phyloP scores from a whole-genome alignment of 2,329 filamentous ascomycete genomes.

The Endothia cerciana region DNA sequence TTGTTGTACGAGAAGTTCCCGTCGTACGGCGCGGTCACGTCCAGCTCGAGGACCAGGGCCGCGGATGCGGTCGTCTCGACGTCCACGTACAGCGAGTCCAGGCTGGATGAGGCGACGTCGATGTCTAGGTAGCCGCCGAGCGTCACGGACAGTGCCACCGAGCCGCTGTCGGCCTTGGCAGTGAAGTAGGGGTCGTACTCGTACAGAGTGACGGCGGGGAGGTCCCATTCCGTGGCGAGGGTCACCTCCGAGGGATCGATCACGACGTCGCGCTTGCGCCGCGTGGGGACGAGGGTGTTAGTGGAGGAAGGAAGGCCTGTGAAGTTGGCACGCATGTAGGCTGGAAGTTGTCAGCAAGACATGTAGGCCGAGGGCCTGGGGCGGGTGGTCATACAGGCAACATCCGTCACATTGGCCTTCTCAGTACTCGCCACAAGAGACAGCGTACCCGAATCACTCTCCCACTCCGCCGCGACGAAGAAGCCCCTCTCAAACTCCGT shows the following conservation, averaged over 20 bases:
- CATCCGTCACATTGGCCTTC: slow-evolving; percentile 13
- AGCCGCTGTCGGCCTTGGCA: slow-evolving; percentile 40
- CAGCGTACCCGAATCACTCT: background rate
- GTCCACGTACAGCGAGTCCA: slow-evolving; percentile 46
- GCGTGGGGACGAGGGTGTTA: slow-evolving; percentile 1
- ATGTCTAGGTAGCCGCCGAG: slow-evolving; percentile 49
- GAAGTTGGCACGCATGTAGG: slow-evolving; percentile 24
- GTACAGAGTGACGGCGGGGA: slow-evolving; percentile 18
- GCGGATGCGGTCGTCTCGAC: slow-evolving; percentile 45
- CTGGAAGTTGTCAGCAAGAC: background rate
- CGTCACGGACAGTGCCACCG: slow-evolving; percentile 42
- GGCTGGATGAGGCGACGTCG: slow-evolving; percentile 40
- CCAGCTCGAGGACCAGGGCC: slow-evolving; percentile 41
- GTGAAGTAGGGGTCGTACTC: slow-evolving; percentile 37
- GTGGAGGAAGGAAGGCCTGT: slow-evolving; percentile 16
- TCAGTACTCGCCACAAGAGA: slow-evolving; percentile 15
- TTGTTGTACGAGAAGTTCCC: slow-evolving; percentile 42
- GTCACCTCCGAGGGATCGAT: slow-evolving; percentile 15
- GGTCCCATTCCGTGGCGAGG: slow-evolving; percentile 15
- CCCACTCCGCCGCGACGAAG: slow-evolving; percentile 19
- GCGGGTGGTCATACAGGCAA: slow-evolving; percentile 5
- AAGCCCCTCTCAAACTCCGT: slow-evolving; percentile 23
- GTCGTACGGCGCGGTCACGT: slow-evolving; percentile 40
- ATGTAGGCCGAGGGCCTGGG: too few species aligned
- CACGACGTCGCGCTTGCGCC: slow-evolving; percentile 12